phyloP scores from a whole-genome alignment of 345 rosid species.

The Brassica juncea region DNA sequence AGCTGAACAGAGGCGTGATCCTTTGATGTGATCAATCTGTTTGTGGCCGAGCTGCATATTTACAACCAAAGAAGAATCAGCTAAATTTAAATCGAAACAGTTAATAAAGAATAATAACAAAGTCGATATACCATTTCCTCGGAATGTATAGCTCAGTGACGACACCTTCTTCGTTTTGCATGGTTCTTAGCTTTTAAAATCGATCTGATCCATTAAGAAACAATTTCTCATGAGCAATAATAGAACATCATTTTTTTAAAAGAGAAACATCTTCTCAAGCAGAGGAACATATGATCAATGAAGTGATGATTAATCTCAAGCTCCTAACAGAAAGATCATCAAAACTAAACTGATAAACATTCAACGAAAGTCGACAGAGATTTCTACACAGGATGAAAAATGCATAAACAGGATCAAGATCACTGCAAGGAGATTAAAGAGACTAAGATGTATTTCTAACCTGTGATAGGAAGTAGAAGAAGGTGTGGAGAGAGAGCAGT shows the following conservation, averaged over 20 bases:
- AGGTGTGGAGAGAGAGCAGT: neutral
- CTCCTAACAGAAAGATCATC: neutral
- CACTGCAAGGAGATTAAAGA: neutral
- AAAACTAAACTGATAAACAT: neutral
- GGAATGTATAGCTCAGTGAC: slow-evolving; percentile 90
- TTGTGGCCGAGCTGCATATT: slow-evolving; percentile 63
- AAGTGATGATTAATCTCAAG: neutral
- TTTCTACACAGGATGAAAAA: neutral
- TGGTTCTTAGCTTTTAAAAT: slow-evolving; percentile 27
- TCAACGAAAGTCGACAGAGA: neutral
- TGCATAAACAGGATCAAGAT: neutral
- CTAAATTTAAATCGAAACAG: neutral
- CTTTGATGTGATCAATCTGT: slow-evolving; percentile 71
- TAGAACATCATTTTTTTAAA: neutral
- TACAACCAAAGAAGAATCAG: neutral
- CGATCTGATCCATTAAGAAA: neutral
- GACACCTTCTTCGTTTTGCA: slow-evolving; percentile 97
- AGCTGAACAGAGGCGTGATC: slow-evolving; percentile 75
- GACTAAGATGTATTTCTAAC: neutral
- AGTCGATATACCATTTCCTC: slow-evolving; percentile 65
- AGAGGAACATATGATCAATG: neutral
- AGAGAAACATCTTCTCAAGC: neutral
- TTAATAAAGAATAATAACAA: neutral
- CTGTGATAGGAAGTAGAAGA: slow-evolving; percentile 6
- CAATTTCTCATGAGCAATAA: neutral